Evolutionary conservation across 129 eudicot genomes (phyloP).

Genomic region (Tanacetum coccineum): DNA sequence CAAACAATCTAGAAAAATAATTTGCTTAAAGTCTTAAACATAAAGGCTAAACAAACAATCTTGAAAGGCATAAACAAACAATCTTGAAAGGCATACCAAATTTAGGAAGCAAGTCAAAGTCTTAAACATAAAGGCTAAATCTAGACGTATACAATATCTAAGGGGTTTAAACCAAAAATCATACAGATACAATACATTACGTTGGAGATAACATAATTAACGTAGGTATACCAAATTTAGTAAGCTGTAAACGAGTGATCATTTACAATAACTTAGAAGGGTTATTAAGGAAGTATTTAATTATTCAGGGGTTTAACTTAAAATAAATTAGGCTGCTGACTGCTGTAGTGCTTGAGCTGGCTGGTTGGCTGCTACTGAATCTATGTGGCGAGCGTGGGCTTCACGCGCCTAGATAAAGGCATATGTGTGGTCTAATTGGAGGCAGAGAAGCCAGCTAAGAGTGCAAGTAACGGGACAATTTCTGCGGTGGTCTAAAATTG

Average conservation of each 20-base stretch:
- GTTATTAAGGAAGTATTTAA: constrained; percentile 1
- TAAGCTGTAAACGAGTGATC: background rate
- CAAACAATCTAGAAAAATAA: too few species aligned
- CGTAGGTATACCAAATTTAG: background rate
- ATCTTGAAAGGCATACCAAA: too few species aligned
- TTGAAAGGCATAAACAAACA: too few species aligned
- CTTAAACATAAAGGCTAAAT: too few species aligned
- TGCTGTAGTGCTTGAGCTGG: background rate
- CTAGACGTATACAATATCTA: too few species aligned
- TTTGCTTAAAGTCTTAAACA: too few species aligned
- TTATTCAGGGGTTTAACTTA: constrained; percentile 3
- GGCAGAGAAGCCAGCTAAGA: constrained; percentile 29
- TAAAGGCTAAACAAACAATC: too few species aligned
- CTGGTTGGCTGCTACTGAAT: constrained; percentile 10
- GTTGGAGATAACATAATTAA: background rate
- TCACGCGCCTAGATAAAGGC: constrained; percentile 21
- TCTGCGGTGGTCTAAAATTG: constrained; percentile 12
- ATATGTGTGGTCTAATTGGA: constrained; percentile 21
- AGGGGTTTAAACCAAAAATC: too few species aligned
- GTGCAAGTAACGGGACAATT: constrained; percentile 28
- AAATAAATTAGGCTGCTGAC: constrained; percentile 12
- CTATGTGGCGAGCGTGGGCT: constrained; percentile 18
- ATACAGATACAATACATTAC: too few species aligned
- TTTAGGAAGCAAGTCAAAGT: too few species aligned
- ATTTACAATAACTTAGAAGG: constrained; percentile 6